These are phyloP conservation scores for Tuber indicum DNA, from an alignment of 495 filamentous ascomycete genomes.

Conservation along the genomic window DNA sequence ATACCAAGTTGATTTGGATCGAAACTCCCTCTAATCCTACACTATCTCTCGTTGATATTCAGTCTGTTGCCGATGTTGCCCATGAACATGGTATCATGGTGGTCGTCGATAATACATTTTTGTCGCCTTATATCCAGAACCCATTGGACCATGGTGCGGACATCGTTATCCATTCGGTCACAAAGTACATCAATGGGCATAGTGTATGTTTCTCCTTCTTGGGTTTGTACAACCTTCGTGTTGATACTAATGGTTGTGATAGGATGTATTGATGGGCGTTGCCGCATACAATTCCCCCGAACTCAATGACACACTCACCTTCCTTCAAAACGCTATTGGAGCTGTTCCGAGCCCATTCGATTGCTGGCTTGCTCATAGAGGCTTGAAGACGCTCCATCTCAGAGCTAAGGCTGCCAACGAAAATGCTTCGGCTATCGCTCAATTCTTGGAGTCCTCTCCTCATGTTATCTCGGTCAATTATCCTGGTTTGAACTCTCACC, in stretches of 20 bases:
- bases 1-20: conserved; percentile 97
- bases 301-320: conserved; percentile 68
- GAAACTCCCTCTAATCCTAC: conserved; percentile 94
- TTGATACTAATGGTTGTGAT: conserved; percentile 37
- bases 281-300: conserved; percentile 87
- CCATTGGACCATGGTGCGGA: conserved; percentile 92
- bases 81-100: conserved; percentile 86
- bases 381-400: conserved; percentile 92
- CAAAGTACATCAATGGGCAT: conserved; percentile 99
- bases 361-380: conserved; percentile 97
- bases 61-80: conserved; percentile 69
- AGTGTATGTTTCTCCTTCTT: conserved; percentile 46
- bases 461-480: conserved; percentile 89
- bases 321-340: conserved; percentile 96
- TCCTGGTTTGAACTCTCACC: conserved; percentile 80
- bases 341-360: conserved; percentile 93
- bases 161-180: conserved; percentile 98
- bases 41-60: conserved; percentile 82
- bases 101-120: conserved; percentile 97
- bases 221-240: background rate
- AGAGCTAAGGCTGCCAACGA: conserved; percentile 73
- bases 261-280: conserved; percentile 96
- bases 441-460: conserved; percentile 68
- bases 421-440: conserved; percentile 74
- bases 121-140: conserved; percentile 93